A percentile compares a stretch with the other conserved stretches of the same genome.
Evolutionary conservation across 345 rosid genomes (phyloP).

Genomic region (Eucalyptus pumila): DNA sequence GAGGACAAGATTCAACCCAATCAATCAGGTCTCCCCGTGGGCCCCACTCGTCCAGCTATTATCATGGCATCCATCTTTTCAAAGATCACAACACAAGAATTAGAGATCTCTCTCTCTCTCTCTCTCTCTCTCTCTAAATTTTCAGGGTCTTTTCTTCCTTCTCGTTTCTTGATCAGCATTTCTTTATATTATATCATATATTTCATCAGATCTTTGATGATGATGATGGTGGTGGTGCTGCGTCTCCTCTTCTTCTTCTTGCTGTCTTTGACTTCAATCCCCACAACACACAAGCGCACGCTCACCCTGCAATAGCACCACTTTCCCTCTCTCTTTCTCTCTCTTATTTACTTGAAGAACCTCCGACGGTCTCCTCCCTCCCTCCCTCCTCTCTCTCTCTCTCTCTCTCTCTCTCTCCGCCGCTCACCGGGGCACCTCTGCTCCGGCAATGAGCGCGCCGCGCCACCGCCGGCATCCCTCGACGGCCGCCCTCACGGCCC

Average conservation of each 20-base stretch:
- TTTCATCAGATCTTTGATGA: background rate
- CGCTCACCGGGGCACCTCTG: background rate
- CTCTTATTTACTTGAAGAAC: background rate
- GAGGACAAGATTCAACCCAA: background rate
- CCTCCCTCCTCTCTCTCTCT: background rate
- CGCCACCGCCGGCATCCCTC: constrained; percentile 21
- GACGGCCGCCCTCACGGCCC: constrained; percentile 21
- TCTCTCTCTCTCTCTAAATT: background rate
- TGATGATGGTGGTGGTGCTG: background rate
- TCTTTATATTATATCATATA: background rate
- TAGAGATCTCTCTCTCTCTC: background rate
- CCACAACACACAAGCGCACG: background rate
- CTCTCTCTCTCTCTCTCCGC: background rate
- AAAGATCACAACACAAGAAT: background rate
- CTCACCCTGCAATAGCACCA: background rate
- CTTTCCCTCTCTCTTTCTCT: background rate
- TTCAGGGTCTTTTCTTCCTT: background rate
- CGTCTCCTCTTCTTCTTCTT: background rate
- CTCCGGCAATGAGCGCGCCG: constrained; percentile 31
- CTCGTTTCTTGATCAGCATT: background rate
- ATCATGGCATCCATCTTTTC: background rate
- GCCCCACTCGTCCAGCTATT: background rate
- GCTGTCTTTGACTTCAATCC: background rate
- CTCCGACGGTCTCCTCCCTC: background rate
- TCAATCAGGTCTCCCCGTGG: background rate